Base-by-base conservation (phyloP, 345 rosid genomes). In the Lepidium aucheri region DNA sequence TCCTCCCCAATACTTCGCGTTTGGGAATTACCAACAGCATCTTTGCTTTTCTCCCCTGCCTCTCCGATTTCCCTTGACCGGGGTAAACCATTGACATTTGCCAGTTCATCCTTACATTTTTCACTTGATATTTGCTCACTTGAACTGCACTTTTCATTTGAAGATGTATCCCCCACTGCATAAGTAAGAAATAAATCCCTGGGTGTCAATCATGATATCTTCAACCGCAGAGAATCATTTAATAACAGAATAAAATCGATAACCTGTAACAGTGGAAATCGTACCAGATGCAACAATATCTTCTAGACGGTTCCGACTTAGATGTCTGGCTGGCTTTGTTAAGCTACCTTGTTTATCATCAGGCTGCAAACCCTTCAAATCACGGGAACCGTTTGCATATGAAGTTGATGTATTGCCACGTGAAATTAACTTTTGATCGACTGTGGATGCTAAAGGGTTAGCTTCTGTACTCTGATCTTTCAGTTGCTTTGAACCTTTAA, bases 221-320 rank as follows among this genome's bases (percentile, higher is more conserved):
- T 45, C 41, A 36, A 59, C 51, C 28, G 44, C 17, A 22, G 54
- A 45, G 11, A 50, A 52, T 12, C 8, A n/a, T 45, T n/a, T 9
- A 54, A 28, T 26, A 30, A 30, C 1, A 35, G 22, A 40, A 65
- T 22, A 57, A 42, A 17, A 13, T 10, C 43, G 34, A 43, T 24
- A 39, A 33, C 52, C 55, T 22, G 6, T 63, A 67, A 69, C 50
- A 22, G 57, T 49, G 36, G 65, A 30, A 14, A 53, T 30, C 74
- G 66, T 79, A 91, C 98, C 98, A 54, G 89, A 85, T 68, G 79
- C 60, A 68, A 59, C 77, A 38, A 78, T 63, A 72, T 53, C 72
- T 47, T 89, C 96, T 39, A 78, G 65, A 66, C 70, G 82, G 68
- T 81, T 83, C 58, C 85, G 84, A 76, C 61, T 73, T 39, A 74